Evolutionary conservation across 1,284 basidiomycete species (phyloP), one percentile per base, ranked within the genome.

Genomic region (Rhizopogon parksii): DNA sequence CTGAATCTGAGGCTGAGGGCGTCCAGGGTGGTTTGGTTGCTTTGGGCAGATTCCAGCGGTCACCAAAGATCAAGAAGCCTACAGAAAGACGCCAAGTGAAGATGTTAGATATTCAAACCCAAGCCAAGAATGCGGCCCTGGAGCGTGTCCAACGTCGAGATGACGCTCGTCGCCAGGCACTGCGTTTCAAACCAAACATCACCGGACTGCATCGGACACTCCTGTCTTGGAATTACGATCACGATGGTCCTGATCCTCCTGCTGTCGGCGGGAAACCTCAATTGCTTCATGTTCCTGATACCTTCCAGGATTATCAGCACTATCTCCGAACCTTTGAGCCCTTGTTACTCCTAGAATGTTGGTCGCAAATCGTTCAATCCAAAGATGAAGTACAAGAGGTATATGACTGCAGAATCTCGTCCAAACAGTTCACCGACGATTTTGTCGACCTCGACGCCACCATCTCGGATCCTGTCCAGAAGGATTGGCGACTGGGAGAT

Each of bases 271-370:
- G 66, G 3, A 67, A 65, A 27, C 59, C 68, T 12, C 57, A 64
- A 6, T 60, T 77, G 27, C 55, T 60, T 6, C 68, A 66, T 3
- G 76, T 95, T 3, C 88, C 88, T 0, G 78, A 82, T 46, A 71
- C 67, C 6, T 98, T 97, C 64, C 60, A 60, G 2, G 77, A 80
- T 52, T 78, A 83, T 48, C 65, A 73, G 4, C 79, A 93, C 30
- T 99, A 96, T 67, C 77, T 81, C 37, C 71, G 72, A 24, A 74
- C 86, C 24, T 93, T 96, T 62, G 83, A 92, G 58, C 93, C 96
- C 1, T 75, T 99, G n/a, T 74, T 98, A 21, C 71, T 95, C 30
- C 76, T 91, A 53, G 96, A 99, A 69, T 86, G 90, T 56, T 98
- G 96, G 95, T 83, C 88, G 27, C 92, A 97, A 62, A 78, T 98